A percentile compares a stretch with the other conserved stretches of the same genome.
phyloP scores from a whole-genome alignment of 1,139 yeast species.

The Nematodospora anomalae region DNA sequence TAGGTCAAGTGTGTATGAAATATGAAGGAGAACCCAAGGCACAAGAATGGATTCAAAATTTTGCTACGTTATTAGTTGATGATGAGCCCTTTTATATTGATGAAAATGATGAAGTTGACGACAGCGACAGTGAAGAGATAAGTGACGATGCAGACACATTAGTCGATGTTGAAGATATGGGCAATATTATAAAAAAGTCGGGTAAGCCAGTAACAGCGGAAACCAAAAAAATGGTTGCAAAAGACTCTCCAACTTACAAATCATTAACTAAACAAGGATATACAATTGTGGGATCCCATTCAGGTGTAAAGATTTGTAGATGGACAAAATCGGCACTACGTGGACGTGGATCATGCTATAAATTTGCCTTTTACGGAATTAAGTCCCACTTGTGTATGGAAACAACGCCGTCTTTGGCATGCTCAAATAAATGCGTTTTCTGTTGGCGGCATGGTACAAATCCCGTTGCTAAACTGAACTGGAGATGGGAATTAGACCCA shows the following conservation, averaged over 20 bases:
- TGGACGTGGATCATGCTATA: constrained; percentile 93
- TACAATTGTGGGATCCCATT: constrained; percentile 89
- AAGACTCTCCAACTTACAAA: constrained; percentile 84
- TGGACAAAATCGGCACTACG: constrained; percentile 96
- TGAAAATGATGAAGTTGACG: constrained; percentile 33
- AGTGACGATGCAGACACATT: constrained; percentile 49
- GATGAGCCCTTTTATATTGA: constrained; percentile 61
- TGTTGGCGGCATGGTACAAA: constrained; percentile 98
- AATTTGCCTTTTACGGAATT: constrained; percentile 89
- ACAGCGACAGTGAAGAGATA: constrained; percentile 42
- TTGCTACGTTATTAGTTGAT: constrained; percentile 61
- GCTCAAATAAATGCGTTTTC: constrained; percentile 93
- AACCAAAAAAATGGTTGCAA: constrained; percentile 83
- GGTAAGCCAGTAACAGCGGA: constrained; percentile 37
- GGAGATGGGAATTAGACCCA: constrained; percentile 95
- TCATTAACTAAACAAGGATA: constrained; percentile 92
- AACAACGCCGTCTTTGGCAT: constrained; percentile 88
- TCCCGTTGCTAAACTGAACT: constrained; percentile 87
- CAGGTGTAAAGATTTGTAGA: constrained; percentile 92
- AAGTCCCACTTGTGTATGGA: constrained; percentile 93
- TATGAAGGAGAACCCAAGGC: constrained; percentile 62
- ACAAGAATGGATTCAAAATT: constrained; percentile 63
- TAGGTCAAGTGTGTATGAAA: constrained; percentile 85
- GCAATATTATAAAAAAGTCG: constrained; percentile 50
- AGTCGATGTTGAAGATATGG: constrained; percentile 88